A percentile compares a stretch with the other conserved stretches of the same genome.
Evolutionary conservation across 2,329 filamentous ascomycete species (phyloP).

Genomic region (Sporothrix pallida): DNA sequence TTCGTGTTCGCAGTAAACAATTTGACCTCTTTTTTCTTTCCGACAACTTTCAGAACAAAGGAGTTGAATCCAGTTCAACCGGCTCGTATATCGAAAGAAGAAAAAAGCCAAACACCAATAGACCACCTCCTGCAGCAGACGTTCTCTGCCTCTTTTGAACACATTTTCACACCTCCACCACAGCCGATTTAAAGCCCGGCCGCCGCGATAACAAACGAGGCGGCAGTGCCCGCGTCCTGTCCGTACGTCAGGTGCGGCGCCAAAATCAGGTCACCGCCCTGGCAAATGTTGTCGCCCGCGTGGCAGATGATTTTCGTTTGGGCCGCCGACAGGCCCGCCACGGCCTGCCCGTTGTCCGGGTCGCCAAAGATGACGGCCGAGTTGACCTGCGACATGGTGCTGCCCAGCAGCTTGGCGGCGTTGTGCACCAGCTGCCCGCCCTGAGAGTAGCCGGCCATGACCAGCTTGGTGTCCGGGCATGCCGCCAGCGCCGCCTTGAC

Average conservation of each 20-base stretch:
- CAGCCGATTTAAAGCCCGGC: not conserved
- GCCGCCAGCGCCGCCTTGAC: not conserved
- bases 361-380: not conserved
- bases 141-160: not conserved
- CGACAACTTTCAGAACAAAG: not conserved
- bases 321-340: not conserved
- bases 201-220: not conserved
- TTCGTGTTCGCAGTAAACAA: no score
- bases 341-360: not conserved
- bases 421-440: not conserved
- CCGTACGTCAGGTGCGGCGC: not conserved
- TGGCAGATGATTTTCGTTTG: not conserved
- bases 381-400: not conserved
- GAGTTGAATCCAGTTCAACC: not conserved
- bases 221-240: not conserved
- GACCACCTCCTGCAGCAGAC: not conserved
- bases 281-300: not conserved
- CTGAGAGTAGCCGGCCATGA: not conserved
- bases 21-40: no score
- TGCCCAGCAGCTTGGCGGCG: not conserved
- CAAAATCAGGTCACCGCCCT: not conserved
- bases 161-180: not conserved
- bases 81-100: not conserved
- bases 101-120: not conserved
- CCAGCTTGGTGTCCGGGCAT: not conserved